Evolutionary conservation across 2,329 filamentous ascomycete species (phyloP).

Genomic region (Verticillium albo-atrum): DNA sequence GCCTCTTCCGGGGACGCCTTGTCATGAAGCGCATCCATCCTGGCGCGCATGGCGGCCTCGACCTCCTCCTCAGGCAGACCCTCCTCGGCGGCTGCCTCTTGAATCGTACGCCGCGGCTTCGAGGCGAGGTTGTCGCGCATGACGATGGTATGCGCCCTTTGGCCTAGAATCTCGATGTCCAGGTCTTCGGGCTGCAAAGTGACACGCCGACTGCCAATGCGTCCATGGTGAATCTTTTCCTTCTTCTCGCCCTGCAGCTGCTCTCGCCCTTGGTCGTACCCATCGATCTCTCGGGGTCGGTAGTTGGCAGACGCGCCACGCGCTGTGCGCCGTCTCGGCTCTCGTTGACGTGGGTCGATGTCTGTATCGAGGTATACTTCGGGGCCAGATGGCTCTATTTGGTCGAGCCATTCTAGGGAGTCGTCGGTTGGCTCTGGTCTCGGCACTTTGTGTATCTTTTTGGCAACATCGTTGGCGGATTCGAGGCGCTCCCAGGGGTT

Average conservation of each 20-base stretch:
- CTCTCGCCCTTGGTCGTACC: neutral
- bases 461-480: neutral
- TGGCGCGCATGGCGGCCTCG: neutral
- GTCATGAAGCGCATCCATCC: constrained; percentile 19
- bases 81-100: constrained; percentile 15
- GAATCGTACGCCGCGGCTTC: constrained; percentile 20
- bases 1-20: constrained; percentile 29
- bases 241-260: neutral
- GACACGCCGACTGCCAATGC: constrained; percentile 1
- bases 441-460: neutral
- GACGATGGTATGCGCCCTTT: constrained; percentile 41
- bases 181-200: constrained; percentile 15
- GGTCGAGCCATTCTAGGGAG: neutral
- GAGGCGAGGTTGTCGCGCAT: constrained; percentile 28
- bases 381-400: neutral
- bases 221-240: neutral
- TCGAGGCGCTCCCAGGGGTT: constrained; percentile 7
- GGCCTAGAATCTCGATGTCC: constrained; percentile 27
- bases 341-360: neutral
- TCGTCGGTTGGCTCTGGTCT: neutral
- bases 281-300: neutral
- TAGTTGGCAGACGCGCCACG: neutral
- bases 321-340: neutral
- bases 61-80: constrained; percentile 11
- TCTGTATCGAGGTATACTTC: neutral